Evolutionary conservation across 2,329 filamentous ascomycete species (phyloP).

Genomic region (Aspergillus brasiliensis): DNA sequence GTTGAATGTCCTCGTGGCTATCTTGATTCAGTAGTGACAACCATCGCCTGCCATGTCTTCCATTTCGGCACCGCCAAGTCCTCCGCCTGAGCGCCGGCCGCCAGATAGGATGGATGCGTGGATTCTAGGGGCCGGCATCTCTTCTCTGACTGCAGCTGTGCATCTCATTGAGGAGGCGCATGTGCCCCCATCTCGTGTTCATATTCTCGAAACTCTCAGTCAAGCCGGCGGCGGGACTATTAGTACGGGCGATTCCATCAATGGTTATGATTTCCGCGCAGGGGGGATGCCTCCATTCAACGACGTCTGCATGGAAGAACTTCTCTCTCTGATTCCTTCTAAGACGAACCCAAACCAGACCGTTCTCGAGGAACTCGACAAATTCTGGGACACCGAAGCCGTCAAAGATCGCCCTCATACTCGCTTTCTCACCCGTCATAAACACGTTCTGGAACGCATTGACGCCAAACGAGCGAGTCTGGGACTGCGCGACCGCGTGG

Average conservation of each 20-base stretch:
- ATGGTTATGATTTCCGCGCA: conserved; percentile 41
- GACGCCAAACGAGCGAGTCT: conserved; percentile 12
- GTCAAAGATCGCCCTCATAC: conserved; percentile 7
- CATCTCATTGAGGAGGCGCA: conserved; percentile 40
- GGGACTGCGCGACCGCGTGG: conserved; percentile 21
- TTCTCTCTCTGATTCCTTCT: conserved; percentile 38
- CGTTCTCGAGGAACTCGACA: conserved; percentile 21
- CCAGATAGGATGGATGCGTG: conserved; percentile 29
- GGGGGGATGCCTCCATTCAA: conserved; percentile 39
- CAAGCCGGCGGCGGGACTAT: conserved; percentile 34
- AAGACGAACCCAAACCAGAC: conserved; percentile 13
- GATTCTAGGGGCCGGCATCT: conserved; percentile 41
- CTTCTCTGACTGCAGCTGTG: conserved; percentile 39
- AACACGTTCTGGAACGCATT: conserved; percentile 9
- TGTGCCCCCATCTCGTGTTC: conserved; percentile 36
- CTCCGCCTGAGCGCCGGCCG: conserved; percentile 25
- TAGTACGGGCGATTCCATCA: conserved; percentile 30
- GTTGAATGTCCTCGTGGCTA: not conserved
- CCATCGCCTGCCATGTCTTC: not conserved
- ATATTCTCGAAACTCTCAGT: conserved; percentile 36
- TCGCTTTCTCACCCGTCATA: conserved; percentile 14
- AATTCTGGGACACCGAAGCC: conserved; percentile 9
- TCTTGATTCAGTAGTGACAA: no score
- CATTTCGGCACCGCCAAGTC: not conserved
- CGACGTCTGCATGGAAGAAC: conserved; percentile 35